Evolutionary conservation across 306 rosid genomes (phyloP).

Genomic region (Vachellia collinsii): DNA sequence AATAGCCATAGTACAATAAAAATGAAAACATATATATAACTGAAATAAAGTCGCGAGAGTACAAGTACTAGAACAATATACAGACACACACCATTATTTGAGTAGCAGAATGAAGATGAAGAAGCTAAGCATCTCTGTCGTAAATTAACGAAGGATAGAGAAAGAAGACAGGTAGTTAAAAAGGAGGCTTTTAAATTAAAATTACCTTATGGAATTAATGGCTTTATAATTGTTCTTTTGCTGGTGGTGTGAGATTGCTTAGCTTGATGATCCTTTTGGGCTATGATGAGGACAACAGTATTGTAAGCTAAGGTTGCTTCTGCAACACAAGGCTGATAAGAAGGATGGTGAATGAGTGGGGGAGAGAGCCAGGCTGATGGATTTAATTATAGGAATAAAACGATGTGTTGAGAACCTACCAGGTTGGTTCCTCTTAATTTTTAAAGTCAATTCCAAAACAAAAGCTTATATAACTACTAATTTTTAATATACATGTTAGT

Average conservation of each 20-base stretch:
- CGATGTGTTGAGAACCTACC: too few relatives aligned
- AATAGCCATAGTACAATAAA: neutral
- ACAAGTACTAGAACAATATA: neutral
- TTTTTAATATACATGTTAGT: too few relatives aligned
- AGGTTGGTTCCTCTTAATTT: neutral
- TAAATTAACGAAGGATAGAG: neutral
- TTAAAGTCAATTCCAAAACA: too few relatives aligned
- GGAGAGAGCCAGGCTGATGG: too few relatives aligned
- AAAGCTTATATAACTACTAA: too few relatives aligned
- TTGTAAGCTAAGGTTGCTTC: neutral
- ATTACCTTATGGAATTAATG: neutral
- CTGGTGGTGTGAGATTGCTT: neutral
- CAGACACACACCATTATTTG: neutral
- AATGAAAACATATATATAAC: neutral
- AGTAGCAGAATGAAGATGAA: neutral
- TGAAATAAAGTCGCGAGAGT: neutral
- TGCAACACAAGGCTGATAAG: neutral
- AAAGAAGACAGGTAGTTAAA: neutral
- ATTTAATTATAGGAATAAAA: too few relatives aligned
- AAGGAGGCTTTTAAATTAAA: too few relatives aligned
- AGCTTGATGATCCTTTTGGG: neutral
- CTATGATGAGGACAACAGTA: too few relatives aligned
- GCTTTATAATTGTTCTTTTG: neutral
- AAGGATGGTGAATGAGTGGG: too few relatives aligned
- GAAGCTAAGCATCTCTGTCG: neutral